phyloP scores from a whole-genome alignment of 768 basidiomycete genomes.

The Brasilioporus rufonigricans region DNA sequence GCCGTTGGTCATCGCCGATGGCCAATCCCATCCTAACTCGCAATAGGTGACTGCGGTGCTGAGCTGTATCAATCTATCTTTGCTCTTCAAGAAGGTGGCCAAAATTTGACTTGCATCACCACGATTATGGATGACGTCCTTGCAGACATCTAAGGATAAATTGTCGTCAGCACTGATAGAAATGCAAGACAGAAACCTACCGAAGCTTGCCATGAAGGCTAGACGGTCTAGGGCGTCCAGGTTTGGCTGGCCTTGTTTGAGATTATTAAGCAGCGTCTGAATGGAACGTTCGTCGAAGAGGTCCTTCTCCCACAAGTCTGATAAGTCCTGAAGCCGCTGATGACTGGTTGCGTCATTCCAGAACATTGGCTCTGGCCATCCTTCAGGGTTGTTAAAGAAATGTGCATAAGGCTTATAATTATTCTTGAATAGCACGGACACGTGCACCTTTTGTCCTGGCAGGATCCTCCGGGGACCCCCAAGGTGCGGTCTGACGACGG shows the following conservation, averaged over 20 bases:
- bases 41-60: constrained; percentile 27
- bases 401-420: constrained; percentile 27
- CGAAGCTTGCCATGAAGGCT: constrained; percentile 31
- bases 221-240: constrained; percentile 26
- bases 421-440: constrained; percentile 30
- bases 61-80: constrained; percentile 19
- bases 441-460: constrained; percentile 31
- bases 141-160: constrained; percentile 13
- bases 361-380: constrained; percentile 30
- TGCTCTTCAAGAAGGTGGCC: constrained; percentile 12
- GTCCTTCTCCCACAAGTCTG: constrained; percentile 29
- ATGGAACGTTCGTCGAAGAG: constrained; percentile 25
- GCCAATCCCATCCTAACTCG: constrained; percentile 24
- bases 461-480: constrained; percentile 27
- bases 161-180: neutral
- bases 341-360: constrained; percentile 29
- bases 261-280: constrained; percentile 15
- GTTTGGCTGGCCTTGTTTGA: constrained; percentile 14
- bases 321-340: constrained; percentile 12
- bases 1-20: neutral
- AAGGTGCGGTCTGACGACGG: constrained; percentile 21
- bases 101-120: constrained; percentile 7
- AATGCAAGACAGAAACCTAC: constrained; percentile 7
- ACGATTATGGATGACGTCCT: neutral
- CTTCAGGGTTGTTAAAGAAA: constrained; percentile 19